These are phyloP conservation scores for Zymoseptoria crescenta DNA, from an alignment of 2,329 filamentous ascomycete species.

Conservation along the genomic window DNA sequence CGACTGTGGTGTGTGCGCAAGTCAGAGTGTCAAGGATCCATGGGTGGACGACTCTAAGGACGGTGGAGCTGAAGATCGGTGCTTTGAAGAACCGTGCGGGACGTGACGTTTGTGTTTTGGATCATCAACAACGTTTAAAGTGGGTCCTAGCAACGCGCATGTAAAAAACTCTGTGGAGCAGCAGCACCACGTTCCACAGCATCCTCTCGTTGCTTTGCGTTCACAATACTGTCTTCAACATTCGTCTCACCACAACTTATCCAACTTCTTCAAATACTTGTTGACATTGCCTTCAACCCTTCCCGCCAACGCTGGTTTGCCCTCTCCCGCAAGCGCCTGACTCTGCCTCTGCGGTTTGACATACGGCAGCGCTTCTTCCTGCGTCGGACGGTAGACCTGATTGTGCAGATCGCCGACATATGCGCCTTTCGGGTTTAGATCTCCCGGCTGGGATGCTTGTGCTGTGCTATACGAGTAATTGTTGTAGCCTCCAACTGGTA, in stretches of 20 bases:
- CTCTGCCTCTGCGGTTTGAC: not conserved
- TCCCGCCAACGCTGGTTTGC: not conserved
- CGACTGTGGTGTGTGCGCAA: not conserved
- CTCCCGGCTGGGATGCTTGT: conserved; percentile 19
- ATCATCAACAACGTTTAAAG: not conserved
- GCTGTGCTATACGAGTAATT: conserved; percentile 43
- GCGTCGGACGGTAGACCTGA: conserved; percentile 62
- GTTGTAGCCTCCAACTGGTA: conserved; percentile 42
- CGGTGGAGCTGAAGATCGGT: not conserved
- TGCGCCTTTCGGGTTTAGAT: conserved; percentile 23
- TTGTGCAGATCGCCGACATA: conserved; percentile 53
- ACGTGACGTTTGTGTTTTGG: not conserved
- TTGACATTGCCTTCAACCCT: conserved; percentile 9
- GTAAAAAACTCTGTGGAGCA: not conserved
- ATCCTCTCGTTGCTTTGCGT: too few species aligned
- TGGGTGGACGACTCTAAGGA: not conserved
- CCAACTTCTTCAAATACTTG: conserved; percentile 10
- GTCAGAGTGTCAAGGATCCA: not conserved
- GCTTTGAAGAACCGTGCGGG: not conserved
- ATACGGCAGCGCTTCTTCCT: conserved; percentile 46
- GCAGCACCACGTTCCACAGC: not conserved
- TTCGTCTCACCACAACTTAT: conserved; percentile 8
- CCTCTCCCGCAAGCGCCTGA: conserved; percentile 1
- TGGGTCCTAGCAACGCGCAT: not conserved
- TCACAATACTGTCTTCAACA: not conserved